phyloP scores from a whole-genome alignment of 2,329 filamentous ascomycete genomes.

The Aspergillus spinulosporus region DNA sequence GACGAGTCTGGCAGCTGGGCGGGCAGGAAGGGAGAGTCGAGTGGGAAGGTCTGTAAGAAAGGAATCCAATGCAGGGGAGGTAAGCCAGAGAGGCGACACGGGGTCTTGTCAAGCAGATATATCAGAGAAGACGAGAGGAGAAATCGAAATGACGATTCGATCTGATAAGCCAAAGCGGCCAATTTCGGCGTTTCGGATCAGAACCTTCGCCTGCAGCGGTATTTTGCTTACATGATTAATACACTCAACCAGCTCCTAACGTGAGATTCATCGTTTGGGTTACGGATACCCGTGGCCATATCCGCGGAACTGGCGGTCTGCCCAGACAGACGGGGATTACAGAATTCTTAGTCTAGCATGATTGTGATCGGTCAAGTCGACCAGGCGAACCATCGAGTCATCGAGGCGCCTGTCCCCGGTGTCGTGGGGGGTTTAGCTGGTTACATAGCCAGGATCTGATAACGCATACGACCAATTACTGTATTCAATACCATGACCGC shows the following conservation, averaged over 20 bases:
- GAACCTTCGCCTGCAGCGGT: conserved; percentile 7
- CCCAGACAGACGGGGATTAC: no score
- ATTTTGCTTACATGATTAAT: conserved; percentile 10
- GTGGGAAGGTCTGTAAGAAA: not conserved
- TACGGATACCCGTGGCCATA: not conserved
- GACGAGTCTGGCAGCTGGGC: no score
- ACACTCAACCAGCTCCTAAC: not conserved
- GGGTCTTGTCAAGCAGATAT: conserved; percentile 2
- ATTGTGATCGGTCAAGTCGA: not conserved
- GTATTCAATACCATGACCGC: not conserved
- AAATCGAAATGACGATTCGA: conserved; percentile 14
- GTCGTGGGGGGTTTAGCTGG: not conserved
- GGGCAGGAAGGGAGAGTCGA: no score
- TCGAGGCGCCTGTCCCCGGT: no score
- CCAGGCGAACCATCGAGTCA: not conserved
- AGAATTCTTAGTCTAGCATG: no score
- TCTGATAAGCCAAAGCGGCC: conserved; percentile 18
- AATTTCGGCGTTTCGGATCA: conserved; percentile 26
- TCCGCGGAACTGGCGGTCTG: not conserved
- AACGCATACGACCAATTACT: conserved; percentile 6
- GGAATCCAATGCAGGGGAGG: not conserved
- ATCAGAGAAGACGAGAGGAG: conserved; percentile 9
- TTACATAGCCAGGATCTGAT: conserved; percentile 2
- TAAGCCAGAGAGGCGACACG: not conserved
- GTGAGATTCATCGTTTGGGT: not conserved